Conservation (phyloP, 176 grass and related monocot species). For the Oryza brachyantha region DNA sequence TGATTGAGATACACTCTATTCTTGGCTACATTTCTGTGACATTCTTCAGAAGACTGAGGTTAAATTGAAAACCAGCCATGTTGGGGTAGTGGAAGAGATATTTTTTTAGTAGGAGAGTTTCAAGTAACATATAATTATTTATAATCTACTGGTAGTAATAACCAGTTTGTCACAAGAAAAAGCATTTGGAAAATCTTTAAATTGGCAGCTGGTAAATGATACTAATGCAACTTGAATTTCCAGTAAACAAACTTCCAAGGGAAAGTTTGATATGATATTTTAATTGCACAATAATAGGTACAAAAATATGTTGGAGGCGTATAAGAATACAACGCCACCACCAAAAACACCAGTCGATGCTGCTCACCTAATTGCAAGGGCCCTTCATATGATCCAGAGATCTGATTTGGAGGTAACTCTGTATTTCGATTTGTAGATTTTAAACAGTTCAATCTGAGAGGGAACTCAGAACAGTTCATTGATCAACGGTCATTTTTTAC, state of each 20-base stretch:
- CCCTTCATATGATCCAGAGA: slow-evolving; percentile 12
- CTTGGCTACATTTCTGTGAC: not conserved
- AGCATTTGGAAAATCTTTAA: not conserved
- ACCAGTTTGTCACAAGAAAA: not conserved
- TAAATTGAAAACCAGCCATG: not conserved
- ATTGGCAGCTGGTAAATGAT: not conserved
- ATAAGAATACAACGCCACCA: not conserved
- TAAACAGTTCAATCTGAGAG: not conserved
- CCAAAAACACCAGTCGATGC: slow-evolving; percentile 30
- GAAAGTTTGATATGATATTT: not conserved
- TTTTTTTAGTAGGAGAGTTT: not conserved
- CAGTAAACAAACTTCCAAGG: not conserved
- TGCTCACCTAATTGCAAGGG: slow-evolving; percentile 22
- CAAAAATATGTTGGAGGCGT: slow-evolving; percentile 27
- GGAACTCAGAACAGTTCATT: not conserved
- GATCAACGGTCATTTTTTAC: not conserved
- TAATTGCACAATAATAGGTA: slow-evolving; percentile 39
- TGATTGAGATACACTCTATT: not conserved
- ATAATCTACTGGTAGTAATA: not conserved
- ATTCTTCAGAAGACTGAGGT: not conserved
- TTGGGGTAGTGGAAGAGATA: no score
- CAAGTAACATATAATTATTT: not conserved
- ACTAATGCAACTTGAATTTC: not conserved
- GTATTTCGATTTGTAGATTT: not conserved
- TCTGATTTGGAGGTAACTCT: slow-evolving; percentile 16